A percentile compares a stretch with the other conserved stretches of the same genome.
phyloP scores from a whole-genome alignment of 768 basidiomycete genomes.

The Rhizopogon vinicolor region DNA sequence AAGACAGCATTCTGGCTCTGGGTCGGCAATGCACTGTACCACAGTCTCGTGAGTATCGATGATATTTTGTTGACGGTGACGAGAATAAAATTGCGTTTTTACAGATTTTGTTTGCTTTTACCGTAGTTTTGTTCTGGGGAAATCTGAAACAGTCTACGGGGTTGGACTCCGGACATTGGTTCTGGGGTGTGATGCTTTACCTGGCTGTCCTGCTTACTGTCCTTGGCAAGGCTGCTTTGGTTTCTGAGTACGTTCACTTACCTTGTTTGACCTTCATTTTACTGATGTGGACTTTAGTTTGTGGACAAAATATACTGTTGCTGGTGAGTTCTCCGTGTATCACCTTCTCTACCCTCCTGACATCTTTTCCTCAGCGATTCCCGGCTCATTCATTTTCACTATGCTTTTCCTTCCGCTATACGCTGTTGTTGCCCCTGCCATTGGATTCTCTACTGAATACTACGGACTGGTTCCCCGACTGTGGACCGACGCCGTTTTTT shows the following conservation, averaged over 20 bases:
- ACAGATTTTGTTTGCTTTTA: constrained; percentile 84
- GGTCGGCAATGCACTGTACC: constrained; percentile 85
- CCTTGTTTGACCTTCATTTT: background rate
- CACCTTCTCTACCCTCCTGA: background rate
- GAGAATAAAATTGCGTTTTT: background rate
- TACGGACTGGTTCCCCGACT: constrained; percentile 83
- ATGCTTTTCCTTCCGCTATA: constrained; percentile 94
- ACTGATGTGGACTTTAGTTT: constrained; percentile 45
- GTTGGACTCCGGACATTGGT: constrained; percentile 91
- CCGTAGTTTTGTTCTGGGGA: constrained; percentile 88
- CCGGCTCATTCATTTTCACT: constrained; percentile 95
- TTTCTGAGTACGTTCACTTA: constrained; percentile 81
- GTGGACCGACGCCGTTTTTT: constrained; percentile 87
- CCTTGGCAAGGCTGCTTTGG: constrained; percentile 92
- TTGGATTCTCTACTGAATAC: constrained; percentile 91
- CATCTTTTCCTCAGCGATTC: constrained; percentile 61
- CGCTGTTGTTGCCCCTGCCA: constrained; percentile 75
- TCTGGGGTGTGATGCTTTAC: constrained; percentile 98
- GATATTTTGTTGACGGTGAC: background rate
- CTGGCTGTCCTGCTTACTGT: constrained; percentile 91
- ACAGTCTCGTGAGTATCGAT: constrained; percentile 64
- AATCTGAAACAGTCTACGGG: constrained; percentile 81
- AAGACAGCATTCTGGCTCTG: constrained; percentile 91
- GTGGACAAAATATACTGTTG: constrained; percentile 99
- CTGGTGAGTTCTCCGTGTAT: constrained; percentile 42